Evolutionary conservation across 495 filamentous ascomycete genomes (phyloP).

Genomic region (Aspergillus steynii): DNA sequence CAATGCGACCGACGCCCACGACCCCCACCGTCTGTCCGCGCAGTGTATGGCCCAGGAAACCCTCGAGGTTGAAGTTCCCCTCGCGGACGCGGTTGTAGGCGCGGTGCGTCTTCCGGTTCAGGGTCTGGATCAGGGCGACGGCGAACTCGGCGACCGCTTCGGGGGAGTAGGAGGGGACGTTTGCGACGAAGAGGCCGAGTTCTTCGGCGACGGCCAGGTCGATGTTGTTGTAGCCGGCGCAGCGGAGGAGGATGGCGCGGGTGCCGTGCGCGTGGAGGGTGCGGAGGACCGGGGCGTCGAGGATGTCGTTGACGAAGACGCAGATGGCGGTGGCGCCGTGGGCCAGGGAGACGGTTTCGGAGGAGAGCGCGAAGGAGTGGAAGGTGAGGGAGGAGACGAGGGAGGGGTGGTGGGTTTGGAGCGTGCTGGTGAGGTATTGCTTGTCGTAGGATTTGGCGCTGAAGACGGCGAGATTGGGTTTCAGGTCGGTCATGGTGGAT

Average conservation of each 20-base stretch:
- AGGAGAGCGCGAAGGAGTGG: slow-evolving; percentile 57
- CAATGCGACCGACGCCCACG: slow-evolving; percentile 38
- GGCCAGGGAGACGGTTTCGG: slow-evolving; percentile 58
- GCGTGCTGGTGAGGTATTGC: slow-evolving; percentile 44
- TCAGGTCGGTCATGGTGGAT: neutral
- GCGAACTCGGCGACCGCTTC: slow-evolving; percentile 75
- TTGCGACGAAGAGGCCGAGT: slow-evolving; percentile 63
- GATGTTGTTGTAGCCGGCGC: slow-evolving; percentile 72
- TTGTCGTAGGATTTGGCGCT: slow-evolving; percentile 64
- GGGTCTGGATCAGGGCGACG: slow-evolving; percentile 64
- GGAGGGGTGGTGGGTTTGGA: slow-evolving; percentile 19
- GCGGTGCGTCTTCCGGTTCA: slow-evolving; percentile 70
- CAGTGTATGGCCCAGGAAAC: slow-evolving; percentile 61
- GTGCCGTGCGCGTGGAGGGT: slow-evolving; percentile 49
- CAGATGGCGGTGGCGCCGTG: slow-evolving; percentile 58
- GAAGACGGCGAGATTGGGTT: slow-evolving; percentile 62
- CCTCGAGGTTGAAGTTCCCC: slow-evolving; percentile 68
- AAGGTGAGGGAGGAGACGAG: slow-evolving; percentile 43
- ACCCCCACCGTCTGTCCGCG: slow-evolving; percentile 57
- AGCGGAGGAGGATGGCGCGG: slow-evolving; percentile 62
- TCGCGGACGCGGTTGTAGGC: slow-evolving; percentile 72
- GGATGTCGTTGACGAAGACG: slow-evolving; percentile 70
- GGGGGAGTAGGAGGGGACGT: slow-evolving; percentile 68
- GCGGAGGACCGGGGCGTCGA: slow-evolving; percentile 51
- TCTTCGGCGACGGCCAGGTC: slow-evolving; percentile 56